phyloP scores from a whole-genome alignment of 2,329 filamentous ascomycete genomes.

The Ascochyta clinopodiicola region DNA sequence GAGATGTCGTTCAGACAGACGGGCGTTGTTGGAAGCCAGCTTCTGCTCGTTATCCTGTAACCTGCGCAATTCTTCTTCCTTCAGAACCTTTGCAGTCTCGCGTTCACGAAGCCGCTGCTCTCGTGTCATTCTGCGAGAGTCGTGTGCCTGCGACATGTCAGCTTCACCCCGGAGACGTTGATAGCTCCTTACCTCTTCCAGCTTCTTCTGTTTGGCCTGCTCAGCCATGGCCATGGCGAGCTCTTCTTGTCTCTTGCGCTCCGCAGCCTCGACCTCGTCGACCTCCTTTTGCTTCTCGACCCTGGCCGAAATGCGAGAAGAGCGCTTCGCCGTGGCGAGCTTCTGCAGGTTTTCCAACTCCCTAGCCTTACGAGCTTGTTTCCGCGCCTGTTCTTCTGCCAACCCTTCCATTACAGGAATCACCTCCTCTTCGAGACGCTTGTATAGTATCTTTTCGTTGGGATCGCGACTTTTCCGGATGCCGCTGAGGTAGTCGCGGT shows the following conservation, averaged over 20 bases:
- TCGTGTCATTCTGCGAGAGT: constrained; percentile 80
- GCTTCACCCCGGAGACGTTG: constrained; percentile 3
- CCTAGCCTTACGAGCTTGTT: constrained; percentile 76
- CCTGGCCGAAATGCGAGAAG: constrained; percentile 84
- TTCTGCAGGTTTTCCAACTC: constrained; percentile 84
- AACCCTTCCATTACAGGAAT: constrained; percentile 84
- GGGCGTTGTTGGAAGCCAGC: constrained; percentile 50
- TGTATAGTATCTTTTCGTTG: constrained; percentile 81
- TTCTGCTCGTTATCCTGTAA: constrained; percentile 78
- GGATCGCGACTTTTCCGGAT: constrained; percentile 79
- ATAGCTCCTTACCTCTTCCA: constrained; percentile 60
- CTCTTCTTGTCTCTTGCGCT: constrained; percentile 69
- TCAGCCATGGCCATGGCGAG: constrained; percentile 67
- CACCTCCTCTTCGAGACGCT: constrained; percentile 76
- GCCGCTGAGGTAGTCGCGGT: constrained; percentile 71
- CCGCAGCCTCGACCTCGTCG: constrained; percentile 73
- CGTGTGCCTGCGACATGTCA: constrained; percentile 65
- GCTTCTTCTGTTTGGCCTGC: constrained; percentile 66
- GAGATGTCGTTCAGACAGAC: constrained; percentile 80
- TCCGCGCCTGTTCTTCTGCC: constrained; percentile 71
- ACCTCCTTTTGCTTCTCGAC: constrained; percentile 78
- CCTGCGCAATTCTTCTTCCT: constrained; percentile 82
- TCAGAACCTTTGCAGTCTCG: constrained; percentile 79
- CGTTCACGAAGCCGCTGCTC: constrained; percentile 87
- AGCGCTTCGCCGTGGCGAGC: constrained; percentile 91